Percentiles rank a stretch among this genome's conserved stretches.
Evolutionary conservation across 2,329 filamentous ascomycete species (phyloP).

Genomic region (Daldinia eschscholtzii): DNA sequence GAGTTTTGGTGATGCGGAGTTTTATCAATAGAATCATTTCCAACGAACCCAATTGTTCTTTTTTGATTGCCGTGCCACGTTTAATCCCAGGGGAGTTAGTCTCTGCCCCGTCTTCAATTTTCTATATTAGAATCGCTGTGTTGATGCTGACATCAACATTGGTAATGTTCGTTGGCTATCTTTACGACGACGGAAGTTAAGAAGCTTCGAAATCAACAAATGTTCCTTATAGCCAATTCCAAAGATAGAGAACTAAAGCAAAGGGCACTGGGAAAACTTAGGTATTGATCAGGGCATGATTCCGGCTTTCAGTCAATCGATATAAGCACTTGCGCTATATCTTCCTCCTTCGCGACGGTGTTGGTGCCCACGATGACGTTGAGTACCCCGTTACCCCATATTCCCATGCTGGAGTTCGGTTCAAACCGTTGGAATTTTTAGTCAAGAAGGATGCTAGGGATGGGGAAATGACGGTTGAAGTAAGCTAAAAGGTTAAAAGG

Average conservation of each 20-base stretch:
- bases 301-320: background rate
- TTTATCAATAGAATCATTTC: conserved; percentile 29
- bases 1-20: conserved; percentile 13
- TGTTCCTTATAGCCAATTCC: background rate
- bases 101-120: background rate
- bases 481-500: background rate
- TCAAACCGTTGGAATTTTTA: background rate
- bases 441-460: background rate
- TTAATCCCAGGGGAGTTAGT: background rate
- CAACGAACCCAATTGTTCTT: background rate
- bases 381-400: background rate
- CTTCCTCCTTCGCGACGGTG: background rate
- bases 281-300: background rate
- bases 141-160: background rate
- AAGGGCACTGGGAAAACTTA: background rate
- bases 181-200: background rate
- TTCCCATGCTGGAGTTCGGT: background rate
- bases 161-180: background rate
- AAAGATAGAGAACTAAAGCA: background rate
- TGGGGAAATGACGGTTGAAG: background rate
- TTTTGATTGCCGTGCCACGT: background rate
- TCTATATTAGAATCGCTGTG: too few species aligned
- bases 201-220: background rate
- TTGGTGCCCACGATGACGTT: background rate
- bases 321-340: background rate